A percentile compares a stretch with the other conserved stretches of the same genome.
phyloP scores from a whole-genome alignment of 306 rosid species.

The Potentilla sterilis region DNA sequence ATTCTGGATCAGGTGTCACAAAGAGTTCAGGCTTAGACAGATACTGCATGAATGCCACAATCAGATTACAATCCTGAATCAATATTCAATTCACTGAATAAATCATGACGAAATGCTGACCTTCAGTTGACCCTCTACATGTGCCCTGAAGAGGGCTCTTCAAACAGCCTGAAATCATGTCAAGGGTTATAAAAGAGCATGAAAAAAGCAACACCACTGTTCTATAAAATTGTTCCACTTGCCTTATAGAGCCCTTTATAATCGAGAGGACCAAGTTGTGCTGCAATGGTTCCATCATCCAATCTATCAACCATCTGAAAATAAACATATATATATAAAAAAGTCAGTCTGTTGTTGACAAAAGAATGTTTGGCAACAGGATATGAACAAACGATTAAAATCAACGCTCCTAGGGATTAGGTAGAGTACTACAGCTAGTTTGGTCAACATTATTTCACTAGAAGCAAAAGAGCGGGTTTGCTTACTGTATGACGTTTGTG shows the following conservation, averaged over 20 bases:
- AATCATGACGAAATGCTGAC: constrained; percentile 33
- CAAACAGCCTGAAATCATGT: constrained; percentile 82
- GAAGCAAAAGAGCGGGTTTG: background rate
- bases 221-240: constrained; percentile 19
- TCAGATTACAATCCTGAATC: constrained; percentile 27
- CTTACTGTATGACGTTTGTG: background rate
- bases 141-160: constrained; percentile 94
- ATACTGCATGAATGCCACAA: constrained; percentile 55
- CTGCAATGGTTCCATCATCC: constrained; percentile 69
- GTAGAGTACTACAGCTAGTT: background rate
- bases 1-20: constrained; percentile 90
- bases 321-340: constrained; percentile 35
- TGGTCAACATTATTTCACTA: background rate
- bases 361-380: background rate
- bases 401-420: constrained; percentile 1
- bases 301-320: constrained; percentile 96
- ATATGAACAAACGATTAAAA: background rate
- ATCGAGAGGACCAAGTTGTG: constrained; percentile 77
- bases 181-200: constrained; percentile 32
- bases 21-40: constrained; percentile 95
- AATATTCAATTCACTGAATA: constrained; percentile 9
- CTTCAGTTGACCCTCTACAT: constrained; percentile 99
- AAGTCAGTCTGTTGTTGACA: background rate
- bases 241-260: constrained; percentile 95
- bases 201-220: constrained; percentile 21